A percentile compares a stretch with the other conserved stretches of the same genome.
These are phyloP conservation scores for Dothidotthia symphoricarpi DNA, from an alignment of 2,329 filamentous ascomycete species.

Conservation along the genomic window DNA sequence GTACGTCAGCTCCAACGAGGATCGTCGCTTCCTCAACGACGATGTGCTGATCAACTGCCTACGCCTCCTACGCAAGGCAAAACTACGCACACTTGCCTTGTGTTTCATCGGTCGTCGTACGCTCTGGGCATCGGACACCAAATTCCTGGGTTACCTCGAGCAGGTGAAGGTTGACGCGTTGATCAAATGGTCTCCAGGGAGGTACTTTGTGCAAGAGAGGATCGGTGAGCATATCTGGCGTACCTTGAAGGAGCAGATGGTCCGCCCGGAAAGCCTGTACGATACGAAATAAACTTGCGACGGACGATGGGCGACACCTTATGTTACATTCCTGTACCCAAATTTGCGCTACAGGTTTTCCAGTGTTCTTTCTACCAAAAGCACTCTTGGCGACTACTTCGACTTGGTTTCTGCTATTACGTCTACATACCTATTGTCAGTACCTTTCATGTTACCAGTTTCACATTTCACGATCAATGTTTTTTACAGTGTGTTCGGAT, in stretches of 20 bases:
- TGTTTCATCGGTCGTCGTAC: constrained; percentile 45
- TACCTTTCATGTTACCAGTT: constrained; percentile 1
- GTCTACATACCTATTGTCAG: not conserved
- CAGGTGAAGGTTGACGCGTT: constrained; percentile 48
- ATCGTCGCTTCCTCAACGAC: constrained; percentile 52
- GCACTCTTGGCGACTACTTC: too few species aligned
- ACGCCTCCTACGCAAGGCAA: constrained; percentile 44
- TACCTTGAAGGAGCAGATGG: constrained; percentile 38
- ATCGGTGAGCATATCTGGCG: constrained; percentile 32
- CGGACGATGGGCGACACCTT: too few species aligned
- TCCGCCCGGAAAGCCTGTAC: constrained; percentile 41
- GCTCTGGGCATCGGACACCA: constrained; percentile 38
- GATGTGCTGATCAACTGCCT: constrained; percentile 48
- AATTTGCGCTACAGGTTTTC: not conserved
- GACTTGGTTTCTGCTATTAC: not conserved
- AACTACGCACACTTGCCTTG: constrained; percentile 45
- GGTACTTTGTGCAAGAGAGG: constrained; percentile 30
- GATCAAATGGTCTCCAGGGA: constrained; percentile 20
- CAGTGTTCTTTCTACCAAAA: too few species aligned
- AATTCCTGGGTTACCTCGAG: constrained; percentile 48
- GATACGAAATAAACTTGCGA: constrained; percentile 7
- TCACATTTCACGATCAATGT: not conserved
- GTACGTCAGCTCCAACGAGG: constrained; percentile 39
- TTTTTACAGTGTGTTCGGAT: too few species aligned
- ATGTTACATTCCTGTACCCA: not conserved